phyloP scores from a whole-genome alignment of 805 yeast genomes.

The Sungouiozyma ichnusensis region DNA sequence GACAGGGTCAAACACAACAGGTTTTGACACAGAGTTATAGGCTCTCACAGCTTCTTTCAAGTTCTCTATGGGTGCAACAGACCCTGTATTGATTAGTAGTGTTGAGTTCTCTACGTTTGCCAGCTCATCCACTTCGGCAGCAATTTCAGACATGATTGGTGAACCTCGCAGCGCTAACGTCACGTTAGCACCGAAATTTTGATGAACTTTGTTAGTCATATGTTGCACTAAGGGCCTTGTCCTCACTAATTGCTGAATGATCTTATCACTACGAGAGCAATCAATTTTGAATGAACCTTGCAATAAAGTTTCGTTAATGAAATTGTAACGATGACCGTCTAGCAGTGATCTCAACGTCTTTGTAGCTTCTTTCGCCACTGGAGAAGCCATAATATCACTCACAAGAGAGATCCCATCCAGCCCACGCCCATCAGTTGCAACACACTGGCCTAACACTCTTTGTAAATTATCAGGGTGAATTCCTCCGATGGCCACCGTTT shows the following conservation, averaged over 20 bases:
- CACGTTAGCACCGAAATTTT: conserved; percentile 79
- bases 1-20: conserved; percentile 83
- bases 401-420: conserved; percentile 86
- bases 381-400: conserved; percentile 66
- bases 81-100: conserved; percentile 67
- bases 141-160: conserved; percentile 78
- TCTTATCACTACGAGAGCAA: neutral
- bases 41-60: conserved; percentile 43
- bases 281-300: neutral
- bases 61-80: conserved; percentile 41
- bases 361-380: conserved; percentile 45
- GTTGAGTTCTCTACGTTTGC: conserved; percentile 44
- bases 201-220: conserved; percentile 81
- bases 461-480: conserved; percentile 53
- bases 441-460: conserved; percentile 41
- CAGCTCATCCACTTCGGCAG: conserved; percentile 57
- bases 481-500: conserved; percentile 76
- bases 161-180: conserved; percentile 76
- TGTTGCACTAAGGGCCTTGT: conserved; percentile 67
- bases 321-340: conserved; percentile 9
- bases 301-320: conserved; percentile 6
- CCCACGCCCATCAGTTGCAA: conserved; percentile 34
- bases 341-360: conserved; percentile 25
- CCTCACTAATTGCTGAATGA: conserved; percentile 18
- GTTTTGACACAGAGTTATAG: conserved; percentile 47